phyloP scores from a whole-genome alignment of 805 yeast genomes.

The Priceomyces carsonii region DNA sequence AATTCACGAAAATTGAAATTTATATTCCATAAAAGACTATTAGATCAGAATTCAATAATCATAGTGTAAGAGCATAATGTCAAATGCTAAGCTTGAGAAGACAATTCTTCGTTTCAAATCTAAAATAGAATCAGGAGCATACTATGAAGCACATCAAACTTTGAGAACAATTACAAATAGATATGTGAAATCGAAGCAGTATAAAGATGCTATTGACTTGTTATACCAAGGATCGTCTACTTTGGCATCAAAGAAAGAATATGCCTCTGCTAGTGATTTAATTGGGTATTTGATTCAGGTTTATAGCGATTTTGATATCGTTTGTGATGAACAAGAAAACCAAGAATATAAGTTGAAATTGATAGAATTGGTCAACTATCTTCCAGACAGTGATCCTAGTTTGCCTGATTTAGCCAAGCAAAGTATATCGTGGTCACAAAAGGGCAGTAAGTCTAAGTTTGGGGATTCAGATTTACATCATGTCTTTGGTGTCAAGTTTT shows the following conservation, averaged over 20 bases:
- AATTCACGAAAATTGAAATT: too few relatives aligned
- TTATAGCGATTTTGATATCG: constrained; percentile 51
- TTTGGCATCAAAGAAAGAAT: constrained; percentile 67
- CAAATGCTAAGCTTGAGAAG: constrained; percentile 48
- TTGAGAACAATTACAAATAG: constrained; percentile 87
- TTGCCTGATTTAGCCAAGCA: constrained; percentile 67
- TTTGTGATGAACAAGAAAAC: constrained; percentile 27
- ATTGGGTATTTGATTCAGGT: constrained; percentile 71
- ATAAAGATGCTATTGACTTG: constrained; percentile 69
- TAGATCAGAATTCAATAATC: too few relatives aligned
- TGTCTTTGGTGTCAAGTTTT: constrained; percentile 67
- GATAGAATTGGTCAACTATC: constrained; percentile 46
- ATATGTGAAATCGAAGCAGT: constrained; percentile 68
- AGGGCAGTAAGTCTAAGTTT: constrained; percentile 42
- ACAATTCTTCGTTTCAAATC: constrained; percentile 67
- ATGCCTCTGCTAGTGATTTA: constrained; percentile 81
- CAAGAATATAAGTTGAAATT: constrained; percentile 47
- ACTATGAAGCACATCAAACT: constrained; percentile 95
- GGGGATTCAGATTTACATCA: constrained; percentile 81
- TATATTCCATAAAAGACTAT: too few relatives aligned
- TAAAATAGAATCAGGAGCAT: constrained; percentile 72
- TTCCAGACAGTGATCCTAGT: constrained; percentile 47
- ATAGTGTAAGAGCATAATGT: constrained; percentile 12
- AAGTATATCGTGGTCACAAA: constrained; percentile 65
- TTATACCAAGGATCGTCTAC: constrained; percentile 70